phyloP scores from a whole-genome alignment of 148 eudicot genomes.

The Hydrangea macrophylla region DNA sequence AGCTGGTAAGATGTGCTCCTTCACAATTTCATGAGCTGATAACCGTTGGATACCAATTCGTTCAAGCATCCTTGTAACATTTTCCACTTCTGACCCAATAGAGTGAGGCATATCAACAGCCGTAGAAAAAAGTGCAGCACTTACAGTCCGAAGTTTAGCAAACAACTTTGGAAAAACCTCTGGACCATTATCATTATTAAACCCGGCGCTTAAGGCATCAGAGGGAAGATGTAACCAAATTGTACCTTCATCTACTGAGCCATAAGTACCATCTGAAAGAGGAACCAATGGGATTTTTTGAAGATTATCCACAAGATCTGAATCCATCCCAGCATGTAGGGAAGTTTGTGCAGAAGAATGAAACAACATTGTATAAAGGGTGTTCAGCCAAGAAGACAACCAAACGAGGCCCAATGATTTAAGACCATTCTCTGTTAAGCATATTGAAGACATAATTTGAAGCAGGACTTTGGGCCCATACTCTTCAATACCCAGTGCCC shows the following conservation, averaged over 20 bases:
- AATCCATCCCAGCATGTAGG: slow-evolving; percentile 32
- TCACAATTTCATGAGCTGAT: slow-evolving; percentile 84
- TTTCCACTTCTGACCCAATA: slow-evolving; percentile 30
- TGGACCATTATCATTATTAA: too few relatives aligned
- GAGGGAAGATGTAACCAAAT: slow-evolving; percentile 86
- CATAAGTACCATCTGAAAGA: slow-evolving; percentile 71
- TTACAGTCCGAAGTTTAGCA: slow-evolving; percentile 65
- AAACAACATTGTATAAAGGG: slow-evolving; percentile 47
- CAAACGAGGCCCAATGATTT: slow-evolving; percentile 64
- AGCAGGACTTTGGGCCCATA: slow-evolving; percentile 76
- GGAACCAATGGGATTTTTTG: slow-evolving; percentile 75
- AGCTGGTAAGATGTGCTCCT: slow-evolving; percentile 70
- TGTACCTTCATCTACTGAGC: slow-evolving; percentile 64
- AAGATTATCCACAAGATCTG: slow-evolving; percentile 44
- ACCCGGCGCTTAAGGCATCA: slow-evolving; percentile 33
- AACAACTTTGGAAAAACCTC: slow-evolving; percentile 61
- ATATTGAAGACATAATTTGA: slow-evolving; percentile 59
- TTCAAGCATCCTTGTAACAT: slow-evolving; percentile 58
- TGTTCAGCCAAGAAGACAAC: slow-evolving; percentile 67
- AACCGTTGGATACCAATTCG: slow-evolving; percentile 71
- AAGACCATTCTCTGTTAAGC: slow-evolving; percentile 49
- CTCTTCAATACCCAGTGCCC: slow-evolving; percentile 74
- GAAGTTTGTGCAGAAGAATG: slow-evolving; percentile 35
- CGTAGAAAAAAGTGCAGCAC: slow-evolving; percentile 51
- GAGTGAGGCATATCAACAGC: slow-evolving; percentile 26